Evolutionary conservation across 371 early-diverging fungal genomes (phyloP), one percentile per base, ranked within the genome.

Genomic region (Apophysomyces variabilis): DNA sequence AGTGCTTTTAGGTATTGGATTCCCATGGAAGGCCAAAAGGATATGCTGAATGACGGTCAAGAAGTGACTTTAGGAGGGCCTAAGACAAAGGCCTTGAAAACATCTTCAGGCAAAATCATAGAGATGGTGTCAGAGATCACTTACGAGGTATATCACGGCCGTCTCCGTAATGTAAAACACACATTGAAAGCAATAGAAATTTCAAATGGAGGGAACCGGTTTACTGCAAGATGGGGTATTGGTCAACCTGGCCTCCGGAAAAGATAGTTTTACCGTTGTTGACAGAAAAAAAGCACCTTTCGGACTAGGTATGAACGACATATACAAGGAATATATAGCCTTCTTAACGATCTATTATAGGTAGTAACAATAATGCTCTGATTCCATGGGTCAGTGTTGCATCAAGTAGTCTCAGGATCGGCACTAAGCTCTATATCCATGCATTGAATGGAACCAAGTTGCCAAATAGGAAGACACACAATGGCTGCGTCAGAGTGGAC

Each of bases 401-500:
- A 9, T n/a, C 73, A 38, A 78, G 73, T 58, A 71, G 70, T 43
- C 26, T 78, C 57, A 61, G 66, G 7, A 47, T 47, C 11, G 72
- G 75, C 5, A 73, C 79, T 11, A 70, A 43, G 4, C 61, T 75
- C 5, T 78, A 75, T 44, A 61, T 78, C 59, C 67, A 72, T 47
- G 72, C 75, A 13, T 45, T 77, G 38, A 71, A 77, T 60, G 77
- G 77, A 7, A 6, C 65, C 14, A 60, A 68, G 47, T 59, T 78
- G 11, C 72, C 76, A 12, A 69, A 73, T 45, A 76, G 79, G 41
- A 71, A 73, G 64, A 67, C 60, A 0, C 79, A 78, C 64, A 78
- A 78, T 68, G 79, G 79, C 16, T 78, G 79, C 65, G 79, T 78
- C 1, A 70, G 76, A 38, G 79, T 78, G 5, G 79, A 78, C 46